Conservation (phyloP, 83 land plant species). For the Isoetes engelmannii region DNA sequence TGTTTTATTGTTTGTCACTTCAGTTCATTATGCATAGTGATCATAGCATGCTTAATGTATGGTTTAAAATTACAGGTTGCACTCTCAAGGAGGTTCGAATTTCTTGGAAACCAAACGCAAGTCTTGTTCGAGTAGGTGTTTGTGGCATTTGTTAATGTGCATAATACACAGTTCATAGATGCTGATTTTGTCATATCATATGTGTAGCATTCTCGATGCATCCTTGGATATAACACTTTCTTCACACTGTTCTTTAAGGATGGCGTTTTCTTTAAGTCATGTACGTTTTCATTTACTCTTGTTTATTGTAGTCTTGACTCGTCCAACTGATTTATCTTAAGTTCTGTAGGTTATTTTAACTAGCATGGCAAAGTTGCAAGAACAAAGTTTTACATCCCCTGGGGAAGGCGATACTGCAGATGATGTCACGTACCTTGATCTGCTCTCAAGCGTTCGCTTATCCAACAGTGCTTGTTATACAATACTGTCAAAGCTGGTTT, state of each 20-base stretch:
- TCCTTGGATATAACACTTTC: conserved; percentile 67
- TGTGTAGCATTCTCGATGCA: conserved; percentile 67
- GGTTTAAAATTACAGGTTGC: conserved; percentile 43
- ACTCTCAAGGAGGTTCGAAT: conserved; percentile 61
- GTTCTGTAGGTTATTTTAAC: conserved; percentile 69
- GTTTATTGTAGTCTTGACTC: neutral
- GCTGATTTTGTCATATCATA: conserved; percentile 1
- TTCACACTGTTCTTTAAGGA: conserved; percentile 81
- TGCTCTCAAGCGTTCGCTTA: conserved; percentile 53
- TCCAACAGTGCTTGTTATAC: conserved; percentile 86
- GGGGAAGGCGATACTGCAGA: conserved; percentile 58
- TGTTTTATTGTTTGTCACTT: neutral
- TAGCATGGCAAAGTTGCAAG: conserved; percentile 88
- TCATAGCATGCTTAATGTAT: neutral
- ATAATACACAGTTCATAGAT: neutral
- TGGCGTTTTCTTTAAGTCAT: conserved; percentile 78
- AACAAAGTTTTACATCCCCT: conserved; percentile 60
- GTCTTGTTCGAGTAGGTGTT: conserved; percentile 71
- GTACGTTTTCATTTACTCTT: conserved; percentile 26
- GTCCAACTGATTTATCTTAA: neutral
- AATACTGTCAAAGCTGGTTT: conserved; percentile 63
- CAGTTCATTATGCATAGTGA: neutral
- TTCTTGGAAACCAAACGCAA: conserved; percentile 56
- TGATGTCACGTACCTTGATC: conserved; percentile 72
- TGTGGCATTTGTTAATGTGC: conserved; percentile 1